Conservation (phyloP, 106 monocot species). For the Apostasia ramifera region DNA sequence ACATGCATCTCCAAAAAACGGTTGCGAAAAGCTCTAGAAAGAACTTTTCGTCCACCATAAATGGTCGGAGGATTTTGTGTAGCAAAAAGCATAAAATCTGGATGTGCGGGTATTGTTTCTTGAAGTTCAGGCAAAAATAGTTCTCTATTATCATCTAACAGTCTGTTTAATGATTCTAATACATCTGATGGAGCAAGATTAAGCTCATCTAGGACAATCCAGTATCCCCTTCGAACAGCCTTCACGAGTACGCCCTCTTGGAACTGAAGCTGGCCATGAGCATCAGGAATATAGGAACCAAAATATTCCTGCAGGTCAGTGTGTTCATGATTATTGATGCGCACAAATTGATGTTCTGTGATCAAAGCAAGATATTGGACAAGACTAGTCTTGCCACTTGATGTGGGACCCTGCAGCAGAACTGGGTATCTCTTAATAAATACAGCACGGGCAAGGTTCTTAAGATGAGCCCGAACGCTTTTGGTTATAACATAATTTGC, state of each 20-base stretch:
- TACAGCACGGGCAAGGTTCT: conserved; percentile 84
- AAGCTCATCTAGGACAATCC: conserved; percentile 96
- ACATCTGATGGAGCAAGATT: conserved; percentile 99
- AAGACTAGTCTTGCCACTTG: conserved; percentile 98
- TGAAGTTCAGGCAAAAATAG: conserved; percentile 90
- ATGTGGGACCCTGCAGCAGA: conserved; percentile 95
- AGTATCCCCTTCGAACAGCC: conserved; percentile 83
- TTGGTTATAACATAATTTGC: conserved; percentile 57
- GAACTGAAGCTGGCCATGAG: conserved; percentile 73
- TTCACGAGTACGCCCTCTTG: conserved; percentile 92
- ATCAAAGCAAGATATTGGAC: conserved; percentile 73
- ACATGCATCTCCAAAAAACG: conserved; percentile 93
- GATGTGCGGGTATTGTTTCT: conserved; percentile 74
- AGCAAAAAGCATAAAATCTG: conserved; percentile 95
- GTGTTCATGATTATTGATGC: conserved; percentile 99
- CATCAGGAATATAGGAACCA: conserved; percentile 77
- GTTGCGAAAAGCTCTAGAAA: conserved; percentile 96
- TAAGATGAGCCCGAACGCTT: conserved; percentile 74
- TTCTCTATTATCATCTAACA: conserved; percentile 93
- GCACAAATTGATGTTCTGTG: conserved; percentile 87
- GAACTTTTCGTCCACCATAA: conserved; percentile 92
- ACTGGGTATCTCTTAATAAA: conserved; percentile 90
- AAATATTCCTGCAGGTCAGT: conserved; percentile 98
- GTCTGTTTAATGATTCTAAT: conserved; percentile 82
- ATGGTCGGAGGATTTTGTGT: conserved; percentile 90